A percentile compares a stretch with the other conserved stretches of the same genome.
Conservation (phyloP, 306 rosid genomes). For the Acacia acuminata region DNA sequence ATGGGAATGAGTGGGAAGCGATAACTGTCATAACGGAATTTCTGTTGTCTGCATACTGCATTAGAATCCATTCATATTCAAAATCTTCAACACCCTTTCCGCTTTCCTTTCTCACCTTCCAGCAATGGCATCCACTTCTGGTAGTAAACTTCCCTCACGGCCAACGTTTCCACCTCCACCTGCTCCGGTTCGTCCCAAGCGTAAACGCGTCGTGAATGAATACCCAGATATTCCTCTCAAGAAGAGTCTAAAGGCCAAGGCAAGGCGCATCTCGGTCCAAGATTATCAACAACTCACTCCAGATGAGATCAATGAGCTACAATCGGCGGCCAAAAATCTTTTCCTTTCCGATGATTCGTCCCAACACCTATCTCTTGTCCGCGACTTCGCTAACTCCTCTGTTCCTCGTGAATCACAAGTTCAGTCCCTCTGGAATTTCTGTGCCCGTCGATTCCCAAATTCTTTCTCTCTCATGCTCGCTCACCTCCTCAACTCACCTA, state of each 20-base stretch:
- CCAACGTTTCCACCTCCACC: background rate
- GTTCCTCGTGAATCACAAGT: background rate
- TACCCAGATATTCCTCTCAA: background rate
- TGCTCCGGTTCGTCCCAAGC: background rate
- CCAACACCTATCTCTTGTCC: background rate
- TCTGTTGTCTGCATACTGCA: too few relatives aligned
- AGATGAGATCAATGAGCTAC: background rate
- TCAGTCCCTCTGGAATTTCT: background rate
- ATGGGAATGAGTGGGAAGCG: background rate
- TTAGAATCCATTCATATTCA: background rate
- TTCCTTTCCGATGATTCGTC: background rate
- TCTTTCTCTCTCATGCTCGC: slow-evolving; percentile 24
- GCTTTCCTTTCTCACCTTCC: background rate
- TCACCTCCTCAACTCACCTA: background rate
- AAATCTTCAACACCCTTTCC: background rate
- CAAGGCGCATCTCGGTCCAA: background rate
- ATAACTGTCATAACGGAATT: background rate
- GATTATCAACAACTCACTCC: background rate
- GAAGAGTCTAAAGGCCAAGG: background rate
- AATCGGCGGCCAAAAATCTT: background rate
- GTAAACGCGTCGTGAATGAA: too few relatives aligned
- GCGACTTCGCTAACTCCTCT: background rate
- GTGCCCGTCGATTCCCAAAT: slow-evolving; percentile 16
- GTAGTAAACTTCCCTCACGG: background rate
- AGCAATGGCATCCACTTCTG: background rate